Evolutionary conservation across 805 yeast species (phyloP).

Genomic region (Candida alai): DNA sequence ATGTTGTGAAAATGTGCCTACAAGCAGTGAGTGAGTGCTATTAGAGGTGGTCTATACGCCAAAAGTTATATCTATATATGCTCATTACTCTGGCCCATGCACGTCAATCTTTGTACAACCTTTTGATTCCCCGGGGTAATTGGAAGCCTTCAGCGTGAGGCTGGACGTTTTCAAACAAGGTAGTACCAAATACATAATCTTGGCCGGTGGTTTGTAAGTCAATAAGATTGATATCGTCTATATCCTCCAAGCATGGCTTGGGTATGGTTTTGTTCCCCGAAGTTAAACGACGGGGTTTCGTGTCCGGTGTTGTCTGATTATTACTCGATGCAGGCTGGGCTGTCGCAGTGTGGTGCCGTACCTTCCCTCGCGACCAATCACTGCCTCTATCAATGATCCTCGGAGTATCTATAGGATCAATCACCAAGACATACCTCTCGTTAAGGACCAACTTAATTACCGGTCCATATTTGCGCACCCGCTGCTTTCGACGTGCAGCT

Average conservation of each 20-base stretch:
- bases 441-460: slow-evolving; percentile 31
- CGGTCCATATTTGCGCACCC: slow-evolving; percentile 31
- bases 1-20: too few relatives aligned
- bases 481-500: slow-evolving; percentile 18
- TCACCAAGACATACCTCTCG: slow-evolving; percentile 33
- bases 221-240: background rate
- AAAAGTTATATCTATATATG: too few relatives aligned
- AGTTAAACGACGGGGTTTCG: too few relatives aligned
- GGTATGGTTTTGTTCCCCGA: too few relatives aligned
- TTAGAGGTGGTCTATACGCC: too few relatives aligned
- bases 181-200: slow-evolving; percentile 1
- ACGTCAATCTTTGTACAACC: background rate
- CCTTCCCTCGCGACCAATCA: too few relatives aligned
- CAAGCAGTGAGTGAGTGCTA: too few relatives aligned
- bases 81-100: background rate
- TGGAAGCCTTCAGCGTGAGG: slow-evolving; percentile 1
- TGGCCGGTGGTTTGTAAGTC: background rate
- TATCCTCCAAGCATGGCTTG: slow-evolving; percentile 2
- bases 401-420: slow-evolving; percentile 37
- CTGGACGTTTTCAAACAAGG: background rate
- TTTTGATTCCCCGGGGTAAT: slow-evolving; percentile 1
- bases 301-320: too few relatives aligned
- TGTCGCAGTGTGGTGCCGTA: too few relatives aligned
- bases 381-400: slow-evolving; percentile 2
- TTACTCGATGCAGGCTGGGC: too few relatives aligned